phyloP scores from a whole-genome alignment of 805 yeast species.

The Wickerhamia fluorescens region DNA sequence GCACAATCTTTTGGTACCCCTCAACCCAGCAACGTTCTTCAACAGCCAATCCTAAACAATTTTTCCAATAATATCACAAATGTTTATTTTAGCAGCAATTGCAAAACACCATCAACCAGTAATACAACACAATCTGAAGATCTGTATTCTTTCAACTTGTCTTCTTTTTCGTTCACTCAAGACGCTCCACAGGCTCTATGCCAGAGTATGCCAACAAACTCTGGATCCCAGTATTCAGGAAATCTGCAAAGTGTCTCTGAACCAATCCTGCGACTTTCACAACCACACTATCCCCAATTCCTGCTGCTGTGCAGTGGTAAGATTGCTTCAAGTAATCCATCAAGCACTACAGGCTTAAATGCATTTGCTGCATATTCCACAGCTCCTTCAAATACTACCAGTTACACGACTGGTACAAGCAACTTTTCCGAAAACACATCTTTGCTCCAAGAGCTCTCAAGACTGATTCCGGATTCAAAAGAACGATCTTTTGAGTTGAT shows the following conservation, averaged over 20 bases:
- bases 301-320: no score
- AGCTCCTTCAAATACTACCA: conserved; percentile 26
- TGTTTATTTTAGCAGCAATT: conserved; percentile 25
- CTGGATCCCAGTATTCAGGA: no score
- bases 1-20: no score
- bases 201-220: no score
- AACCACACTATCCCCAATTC: no score
- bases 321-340: no score
- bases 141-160: conserved; percentile 25
- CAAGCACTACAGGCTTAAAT: no score
- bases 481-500: conserved; percentile 41
- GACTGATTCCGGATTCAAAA: conserved; percentile 37
- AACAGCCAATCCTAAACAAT: conserved; percentile 22
- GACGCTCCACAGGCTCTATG: no score
- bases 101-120: no score
- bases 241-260: no score
- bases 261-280: no score
- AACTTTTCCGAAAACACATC: conserved; percentile 28
- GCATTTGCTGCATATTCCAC: conserved; percentile 25
- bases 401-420: conserved; percentile 34
- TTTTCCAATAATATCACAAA: conserved; percentile 29
- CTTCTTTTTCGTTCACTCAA: conserved; percentile 27
- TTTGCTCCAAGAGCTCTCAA: conserved; percentile 29
- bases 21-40: conserved; percentile 13
- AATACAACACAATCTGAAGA: conserved; percentile 13